Conservation (phyloP, 2,329 filamentous ascomycete species). For the Aspergillus fischeri region DNA sequence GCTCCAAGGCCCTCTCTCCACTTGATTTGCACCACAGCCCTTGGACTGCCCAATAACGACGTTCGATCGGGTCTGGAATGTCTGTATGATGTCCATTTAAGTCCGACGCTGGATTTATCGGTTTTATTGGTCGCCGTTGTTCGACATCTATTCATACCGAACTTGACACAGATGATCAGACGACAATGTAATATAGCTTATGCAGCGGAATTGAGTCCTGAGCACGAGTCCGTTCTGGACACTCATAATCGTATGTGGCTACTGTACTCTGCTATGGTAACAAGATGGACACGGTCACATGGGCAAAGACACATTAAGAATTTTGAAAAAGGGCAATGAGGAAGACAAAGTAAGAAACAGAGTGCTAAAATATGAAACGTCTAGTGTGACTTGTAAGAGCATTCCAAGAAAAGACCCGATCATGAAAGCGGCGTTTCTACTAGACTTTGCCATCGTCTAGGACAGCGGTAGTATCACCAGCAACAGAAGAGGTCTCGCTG, state of each 20-base stretch:
- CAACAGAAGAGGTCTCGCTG: slow-evolving; percentile 30
- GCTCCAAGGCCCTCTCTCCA: too few relatives aligned
- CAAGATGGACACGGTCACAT: neutral
- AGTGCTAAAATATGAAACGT: slow-evolving; percentile 10
- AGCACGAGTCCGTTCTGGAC: neutral
- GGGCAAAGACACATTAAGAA: neutral
- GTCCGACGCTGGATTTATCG: neutral
- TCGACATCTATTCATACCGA: neutral
- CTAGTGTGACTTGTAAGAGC: neutral
- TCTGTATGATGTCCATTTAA: neutral
- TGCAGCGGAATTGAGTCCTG: neutral
- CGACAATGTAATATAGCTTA: too few relatives aligned
- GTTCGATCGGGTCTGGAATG: neutral
- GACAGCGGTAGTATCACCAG: slow-evolving; percentile 11
- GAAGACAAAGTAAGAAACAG: slow-evolving; percentile 6
- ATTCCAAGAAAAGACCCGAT: neutral
- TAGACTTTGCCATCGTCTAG: slow-evolving; percentile 12
- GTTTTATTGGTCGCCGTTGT: neutral
- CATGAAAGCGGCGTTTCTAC: neutral
- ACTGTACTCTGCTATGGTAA: neutral
- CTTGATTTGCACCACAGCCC: too few relatives aligned
- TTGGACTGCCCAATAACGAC: neutral
- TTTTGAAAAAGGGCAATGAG: neutral
- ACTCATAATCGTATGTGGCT: neutral
- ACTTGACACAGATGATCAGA: neutral